Conservation (phyloP, 495 filamentous ascomycete genomes). For the Xylaria grammica region DNA sequence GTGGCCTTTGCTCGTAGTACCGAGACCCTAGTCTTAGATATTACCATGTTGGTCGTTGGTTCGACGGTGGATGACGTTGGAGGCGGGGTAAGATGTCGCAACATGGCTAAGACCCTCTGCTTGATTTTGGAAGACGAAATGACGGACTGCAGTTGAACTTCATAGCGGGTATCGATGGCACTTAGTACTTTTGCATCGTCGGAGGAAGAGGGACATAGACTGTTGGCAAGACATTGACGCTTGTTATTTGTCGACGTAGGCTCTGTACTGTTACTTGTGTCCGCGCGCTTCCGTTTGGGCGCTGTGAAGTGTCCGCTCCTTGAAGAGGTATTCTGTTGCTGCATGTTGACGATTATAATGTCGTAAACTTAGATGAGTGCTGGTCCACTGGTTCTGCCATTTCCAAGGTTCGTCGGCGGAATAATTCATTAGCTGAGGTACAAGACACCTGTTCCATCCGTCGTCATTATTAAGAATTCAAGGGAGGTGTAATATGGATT, state of each 20-base stretch:
- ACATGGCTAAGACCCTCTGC: slow-evolving; percentile 54
- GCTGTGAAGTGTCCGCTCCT: slow-evolving; percentile 9
- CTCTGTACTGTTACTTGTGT: slow-evolving; percentile 20
- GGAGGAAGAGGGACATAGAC: slow-evolving; percentile 25
- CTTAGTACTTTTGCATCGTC: slow-evolving; percentile 32
- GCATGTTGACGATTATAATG: slow-evolving; percentile 22
- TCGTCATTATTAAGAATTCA: slow-evolving; percentile 2
- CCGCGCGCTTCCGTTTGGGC: slow-evolving; percentile 35
- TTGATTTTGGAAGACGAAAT: slow-evolving; percentile 62
- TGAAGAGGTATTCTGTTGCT: slow-evolving; percentile 15
- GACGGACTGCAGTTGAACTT: slow-evolving; percentile 51
- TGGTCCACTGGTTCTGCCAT: background rate
- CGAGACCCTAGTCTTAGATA: slow-evolving; percentile 23
- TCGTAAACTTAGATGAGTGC: background rate
- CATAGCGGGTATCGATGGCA: slow-evolving; percentile 37
- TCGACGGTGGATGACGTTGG: slow-evolving; percentile 18
- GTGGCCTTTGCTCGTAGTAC: slow-evolving; percentile 58
- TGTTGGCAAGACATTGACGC: slow-evolving; percentile 27
- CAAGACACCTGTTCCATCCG: background rate
- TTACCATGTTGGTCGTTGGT: slow-evolving; percentile 38
- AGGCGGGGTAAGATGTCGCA: slow-evolving; percentile 43
- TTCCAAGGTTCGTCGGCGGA: background rate
- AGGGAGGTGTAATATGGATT: background rate
- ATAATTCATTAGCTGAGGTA: background rate
- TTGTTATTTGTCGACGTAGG: slow-evolving; percentile 24